Evolutionary conservation across 75 land plant genomes (phyloP).

Genomic region (Ceratopteris richardii): DNA sequence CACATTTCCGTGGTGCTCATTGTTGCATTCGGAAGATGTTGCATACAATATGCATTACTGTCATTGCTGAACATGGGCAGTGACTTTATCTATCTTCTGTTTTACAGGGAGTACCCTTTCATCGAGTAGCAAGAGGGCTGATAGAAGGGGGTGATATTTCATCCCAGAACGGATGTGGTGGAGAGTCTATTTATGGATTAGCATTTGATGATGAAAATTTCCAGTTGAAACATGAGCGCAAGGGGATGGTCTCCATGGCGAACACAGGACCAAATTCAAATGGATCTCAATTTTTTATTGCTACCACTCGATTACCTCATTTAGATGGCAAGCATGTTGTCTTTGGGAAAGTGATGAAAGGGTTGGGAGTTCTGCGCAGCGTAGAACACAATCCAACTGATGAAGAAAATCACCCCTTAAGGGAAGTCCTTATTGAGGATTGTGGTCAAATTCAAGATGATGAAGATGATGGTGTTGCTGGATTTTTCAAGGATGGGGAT

Average conservation of each 20-base stretch:
- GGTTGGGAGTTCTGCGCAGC: slow-evolving; percentile 36
- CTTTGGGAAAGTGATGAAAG: slow-evolving; percentile 42
- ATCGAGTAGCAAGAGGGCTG: slow-evolving; percentile 35
- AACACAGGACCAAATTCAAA: slow-evolving; percentile 41
- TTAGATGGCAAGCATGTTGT: slow-evolving; percentile 46
- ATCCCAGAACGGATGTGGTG: slow-evolving; percentile 27
- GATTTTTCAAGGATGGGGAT: slow-evolving; percentile 41
- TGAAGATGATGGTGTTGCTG: slow-evolving; percentile 33
- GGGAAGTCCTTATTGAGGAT: slow-evolving; percentile 27
- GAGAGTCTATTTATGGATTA: slow-evolving; percentile 38
- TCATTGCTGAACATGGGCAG: no score
- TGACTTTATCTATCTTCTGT: background rate
- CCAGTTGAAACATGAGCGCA: slow-evolving; percentile 33
- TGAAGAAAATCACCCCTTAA: slow-evolving; percentile 21
- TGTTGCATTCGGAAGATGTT: no score
- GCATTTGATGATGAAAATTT: slow-evolving; percentile 44
- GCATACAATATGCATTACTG: no score
- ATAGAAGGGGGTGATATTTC: slow-evolving; percentile 47
- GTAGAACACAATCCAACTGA: slow-evolving; percentile 27
- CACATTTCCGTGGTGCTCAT: no score
- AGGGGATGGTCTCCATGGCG: slow-evolving; percentile 42
- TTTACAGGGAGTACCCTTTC: slow-evolving; percentile 29
- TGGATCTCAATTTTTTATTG: slow-evolving; percentile 42
- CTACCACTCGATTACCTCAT: slow-evolving; percentile 32
- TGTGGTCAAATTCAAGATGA: slow-evolving; percentile 41